These are phyloP conservation scores for Pogostemon cablin DNA, from an alignment of 257 asterid species.

Conservation along the genomic window DNA sequence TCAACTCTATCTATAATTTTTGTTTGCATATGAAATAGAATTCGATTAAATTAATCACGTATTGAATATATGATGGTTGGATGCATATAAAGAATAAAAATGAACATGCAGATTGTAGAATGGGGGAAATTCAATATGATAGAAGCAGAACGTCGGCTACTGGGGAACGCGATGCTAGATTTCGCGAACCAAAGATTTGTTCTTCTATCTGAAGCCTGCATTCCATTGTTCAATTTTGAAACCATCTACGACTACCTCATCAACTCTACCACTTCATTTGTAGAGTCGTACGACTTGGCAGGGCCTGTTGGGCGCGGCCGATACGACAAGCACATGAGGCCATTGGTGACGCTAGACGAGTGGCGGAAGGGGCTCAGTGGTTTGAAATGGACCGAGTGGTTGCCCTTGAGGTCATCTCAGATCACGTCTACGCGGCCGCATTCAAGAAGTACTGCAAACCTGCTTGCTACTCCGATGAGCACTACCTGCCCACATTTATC, in stretches of 20 bases:
- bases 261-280: slow-evolving; percentile 49
- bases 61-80: too few species aligned
- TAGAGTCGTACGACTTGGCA: slow-evolving; percentile 53
- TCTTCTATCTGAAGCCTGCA: slow-evolving; percentile 57
- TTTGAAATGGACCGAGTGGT: slow-evolving; percentile 59
- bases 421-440: slow-evolving; percentile 32
- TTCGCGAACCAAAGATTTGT: slow-evolving; percentile 50
- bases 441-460: slow-evolving; percentile 59
- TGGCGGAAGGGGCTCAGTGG: slow-evolving; percentile 87
- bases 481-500: slow-evolving; percentile 66
- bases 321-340: slow-evolving; percentile 58
- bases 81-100: too few species aligned
- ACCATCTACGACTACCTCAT: slow-evolving; percentile 57
- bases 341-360: slow-evolving; percentile 39
- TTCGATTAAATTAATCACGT: too few species aligned
- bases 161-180: slow-evolving; percentile 59
- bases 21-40: too few species aligned
- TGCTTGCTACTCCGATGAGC: slow-evolving; percentile 77
- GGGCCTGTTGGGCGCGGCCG: slow-evolving; percentile 75
- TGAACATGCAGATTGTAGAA: slow-evolving; percentile 42
- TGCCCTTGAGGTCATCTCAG: slow-evolving; percentile 52
- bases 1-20: too few species aligned
- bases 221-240: slow-evolving; percentile 64
- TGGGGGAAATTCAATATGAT: slow-evolving; percentile 69
- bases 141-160: slow-evolving; percentile 55